Evolutionary conservation across 495 filamentous ascomycete species (phyloP).

Genomic region (Lophium mytilinum): DNA sequence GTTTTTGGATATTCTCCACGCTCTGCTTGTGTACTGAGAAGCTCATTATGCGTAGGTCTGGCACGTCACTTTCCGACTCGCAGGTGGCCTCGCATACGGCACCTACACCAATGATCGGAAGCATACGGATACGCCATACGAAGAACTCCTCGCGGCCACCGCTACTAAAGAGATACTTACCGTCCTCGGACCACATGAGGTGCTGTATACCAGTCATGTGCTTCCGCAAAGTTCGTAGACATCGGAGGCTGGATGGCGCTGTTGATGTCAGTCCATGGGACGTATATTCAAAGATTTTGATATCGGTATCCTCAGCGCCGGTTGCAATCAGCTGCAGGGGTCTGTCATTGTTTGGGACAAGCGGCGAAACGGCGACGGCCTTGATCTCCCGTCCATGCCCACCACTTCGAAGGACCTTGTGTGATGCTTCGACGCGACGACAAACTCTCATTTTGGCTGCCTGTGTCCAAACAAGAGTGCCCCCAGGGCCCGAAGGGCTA

Average conservation of each 20-base stretch:
- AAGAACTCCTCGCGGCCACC: slow-evolving; percentile 83
- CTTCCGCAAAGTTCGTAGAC: slow-evolving; percentile 55
- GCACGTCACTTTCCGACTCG: slow-evolving; percentile 48
- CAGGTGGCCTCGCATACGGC: slow-evolving; percentile 57
- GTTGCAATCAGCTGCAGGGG: slow-evolving; percentile 56
- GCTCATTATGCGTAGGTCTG: slow-evolving; percentile 70
- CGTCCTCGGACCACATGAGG: slow-evolving; percentile 58
- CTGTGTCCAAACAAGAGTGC: slow-evolving; percentile 50
- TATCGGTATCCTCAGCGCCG: slow-evolving; percentile 80
- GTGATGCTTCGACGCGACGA: slow-evolving; percentile 40
- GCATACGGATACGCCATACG: slow-evolving; percentile 59
- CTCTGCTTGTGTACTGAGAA: slow-evolving; percentile 48
- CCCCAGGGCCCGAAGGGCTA: slow-evolving; percentile 4
- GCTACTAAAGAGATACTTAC: slow-evolving; percentile 69
- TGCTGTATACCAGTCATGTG: slow-evolving; percentile 81
- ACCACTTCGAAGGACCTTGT: slow-evolving; percentile 53
- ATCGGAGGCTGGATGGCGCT: slow-evolving; percentile 37
- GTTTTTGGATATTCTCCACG: too few relatives aligned
- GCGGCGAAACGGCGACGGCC: slow-evolving; percentile 49
- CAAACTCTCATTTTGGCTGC: slow-evolving; percentile 45
- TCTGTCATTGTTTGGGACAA: not conserved
- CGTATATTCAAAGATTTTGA: slow-evolving; percentile 55
- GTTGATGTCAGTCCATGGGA: slow-evolving; percentile 18
- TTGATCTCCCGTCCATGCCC: slow-evolving; percentile 88
- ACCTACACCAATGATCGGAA: slow-evolving; percentile 48